These are phyloP conservation scores for Lentinula detonsa DNA, from an alignment of 768 basidiomycete species.

Conservation along the genomic window DNA sequence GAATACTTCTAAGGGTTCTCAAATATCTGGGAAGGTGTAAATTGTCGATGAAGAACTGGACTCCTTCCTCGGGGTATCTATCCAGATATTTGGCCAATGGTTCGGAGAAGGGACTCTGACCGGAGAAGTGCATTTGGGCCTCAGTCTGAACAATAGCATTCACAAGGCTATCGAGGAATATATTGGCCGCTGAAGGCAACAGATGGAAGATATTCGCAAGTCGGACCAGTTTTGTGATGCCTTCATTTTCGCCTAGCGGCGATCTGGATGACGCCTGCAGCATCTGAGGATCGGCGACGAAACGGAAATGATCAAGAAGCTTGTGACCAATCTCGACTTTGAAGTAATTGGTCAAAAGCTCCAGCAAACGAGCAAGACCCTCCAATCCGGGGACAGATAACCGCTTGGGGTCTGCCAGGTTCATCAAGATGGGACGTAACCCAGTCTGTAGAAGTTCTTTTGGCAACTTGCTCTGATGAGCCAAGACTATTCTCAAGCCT, in stretches of 20 bases:
- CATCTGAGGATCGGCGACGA: conserved; percentile 86
- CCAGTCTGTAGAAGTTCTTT: conserved; percentile 95
- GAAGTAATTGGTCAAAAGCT: conserved; percentile 97
- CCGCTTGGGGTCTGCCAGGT: conserved; percentile 92
- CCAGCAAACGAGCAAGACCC: conserved; percentile 88
- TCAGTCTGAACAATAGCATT: conserved; percentile 90
- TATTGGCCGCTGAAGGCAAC: conserved; percentile 87
- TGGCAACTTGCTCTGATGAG: conserved; percentile 86
- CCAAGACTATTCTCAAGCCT: conserved; percentile 82
- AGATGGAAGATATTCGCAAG: conserved; percentile 97
- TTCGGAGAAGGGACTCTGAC: conserved; percentile 86
- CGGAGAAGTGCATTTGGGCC: conserved; percentile 84
- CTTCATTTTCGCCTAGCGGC: conserved; percentile 82
- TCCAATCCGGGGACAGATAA: conserved; percentile 89
- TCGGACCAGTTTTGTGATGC: conserved; percentile 89
- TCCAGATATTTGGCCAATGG: conserved; percentile 89
- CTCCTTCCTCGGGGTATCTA: conserved; percentile 80
- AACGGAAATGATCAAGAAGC: conserved; percentile 91
- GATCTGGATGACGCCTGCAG: conserved; percentile 73
- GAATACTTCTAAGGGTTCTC: conserved; percentile 77
- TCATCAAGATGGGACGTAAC: conserved; percentile 94
- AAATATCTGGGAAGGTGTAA: conserved; percentile 76
- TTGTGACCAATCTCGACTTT: conserved; percentile 99
- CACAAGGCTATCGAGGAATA: conserved; percentile 85
- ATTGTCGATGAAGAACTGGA: conserved; percentile 78